Evolutionary conservation across 176 grass and related monocot genomes (phyloP), one percentile per base, ranked within the genome.

Genomic region (Oryza glaberrima): DNA sequence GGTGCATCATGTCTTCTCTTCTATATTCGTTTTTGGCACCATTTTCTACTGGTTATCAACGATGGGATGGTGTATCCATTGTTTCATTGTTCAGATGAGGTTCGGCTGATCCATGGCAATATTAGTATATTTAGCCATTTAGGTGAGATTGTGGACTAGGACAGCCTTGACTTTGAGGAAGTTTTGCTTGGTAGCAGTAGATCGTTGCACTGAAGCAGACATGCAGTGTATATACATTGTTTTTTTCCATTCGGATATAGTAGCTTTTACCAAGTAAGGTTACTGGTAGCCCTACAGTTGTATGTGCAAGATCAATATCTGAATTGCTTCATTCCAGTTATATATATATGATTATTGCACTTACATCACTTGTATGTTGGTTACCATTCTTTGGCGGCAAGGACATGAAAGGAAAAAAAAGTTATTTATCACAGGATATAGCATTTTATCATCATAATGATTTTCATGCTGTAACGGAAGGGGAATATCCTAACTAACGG

Each of bases 151-250:
- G 58, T 40, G 43, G 38, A 16, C 17, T 86, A 90, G 46, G 35
- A 49, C 36, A 79, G 70, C 20, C 26, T 38, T 82, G 23, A 47
- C 65, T 77, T 38, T n/a, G 49, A 77, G 9, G 2, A 76, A 87
- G 17, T 91, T 91, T 84, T 87, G 63, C 44, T 81, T 80, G 43
- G 66, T 44, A 75, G 49, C 79, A 78, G 35, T 78, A 75, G 30
- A 32, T 86, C n/a, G 47, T 79, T 44, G 64, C 32, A 70, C 49
- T 58, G 28, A 83, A 65, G 76, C 56, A 83, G 76, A 60, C 11
- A 69, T 8, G 75, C 84, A 54, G 76, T 90, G 89, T 90, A 90
- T 8, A 90, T 86, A 82, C 83, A 82, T 86, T 86, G 58, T 82
- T 90, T 74, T 73, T 32, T 65, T 78, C 67, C 35, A n/a, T 82